phyloP scores from a whole-genome alignment of 495 filamentous ascomycete species.

The Hypoxylon fuscum region DNA sequence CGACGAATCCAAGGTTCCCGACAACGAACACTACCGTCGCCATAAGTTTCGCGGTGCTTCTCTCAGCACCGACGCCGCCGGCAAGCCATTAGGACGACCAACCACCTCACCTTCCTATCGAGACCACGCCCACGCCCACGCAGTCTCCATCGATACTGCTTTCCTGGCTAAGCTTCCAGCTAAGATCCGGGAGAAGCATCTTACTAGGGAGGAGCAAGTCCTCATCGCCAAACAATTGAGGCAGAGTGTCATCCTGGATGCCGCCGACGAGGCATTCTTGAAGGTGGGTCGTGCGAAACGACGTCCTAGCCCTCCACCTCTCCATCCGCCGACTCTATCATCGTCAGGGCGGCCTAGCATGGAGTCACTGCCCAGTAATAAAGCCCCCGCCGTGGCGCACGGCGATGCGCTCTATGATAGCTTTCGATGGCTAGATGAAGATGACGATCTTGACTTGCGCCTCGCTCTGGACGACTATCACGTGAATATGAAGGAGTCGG shows the following conservation, averaged over 20 bases:
- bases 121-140: slow-evolving; percentile 51
- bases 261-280: slow-evolving; percentile 72
- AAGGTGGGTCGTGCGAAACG: slow-evolving; percentile 56
- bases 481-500: slow-evolving; percentile 54
- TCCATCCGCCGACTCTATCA: slow-evolving; percentile 39
- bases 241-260: slow-evolving; percentile 71
- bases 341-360: slow-evolving; percentile 46
- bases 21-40: slow-evolving; percentile 52
- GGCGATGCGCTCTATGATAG: slow-evolving; percentile 68
- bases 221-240: slow-evolving; percentile 64
- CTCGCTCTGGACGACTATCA: slow-evolving; percentile 66
- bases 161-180: slow-evolving; percentile 77
- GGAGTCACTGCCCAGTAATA: slow-evolving; percentile 44
- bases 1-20: slow-evolving; percentile 43
- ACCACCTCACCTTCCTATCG: slow-evolving; percentile 41
- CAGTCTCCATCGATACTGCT: slow-evolving; percentile 67
- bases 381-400: slow-evolving; percentile 32
- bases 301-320: slow-evolving; percentile 42
- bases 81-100: slow-evolving; percentile 46
- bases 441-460: slow-evolving; percentile 76
- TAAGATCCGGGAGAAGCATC: slow-evolving; percentile 74
- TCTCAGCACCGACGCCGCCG: slow-evolving; percentile 51
- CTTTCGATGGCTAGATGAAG: slow-evolving; percentile 83
- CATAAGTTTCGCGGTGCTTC: slow-evolving; percentile 47
- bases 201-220: slow-evolving; percentile 76